Conservation (phyloP, 1,139 yeast genomes). For the Meyerozyma smithsonii region DNA sequence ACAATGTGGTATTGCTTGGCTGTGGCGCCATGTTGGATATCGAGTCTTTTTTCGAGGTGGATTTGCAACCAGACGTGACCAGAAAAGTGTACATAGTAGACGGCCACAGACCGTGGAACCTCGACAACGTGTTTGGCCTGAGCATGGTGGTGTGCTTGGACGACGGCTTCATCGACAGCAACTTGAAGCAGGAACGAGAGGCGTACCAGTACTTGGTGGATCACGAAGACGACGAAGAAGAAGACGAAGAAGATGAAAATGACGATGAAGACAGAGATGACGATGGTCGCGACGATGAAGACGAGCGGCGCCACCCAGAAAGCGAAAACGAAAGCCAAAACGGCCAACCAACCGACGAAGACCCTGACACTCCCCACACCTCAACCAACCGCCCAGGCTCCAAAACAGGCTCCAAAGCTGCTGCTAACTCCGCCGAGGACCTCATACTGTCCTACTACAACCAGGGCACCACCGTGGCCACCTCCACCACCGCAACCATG, state of each 20-base stretch:
- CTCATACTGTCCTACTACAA: conserved; percentile 66
- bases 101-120: conserved; percentile 94
- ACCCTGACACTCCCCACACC: conserved; percentile 20
- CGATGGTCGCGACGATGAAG: too few species aligned
- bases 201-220: conserved; percentile 51
- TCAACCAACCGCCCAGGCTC: conserved; percentile 25
- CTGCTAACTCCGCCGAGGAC: conserved; percentile 49
- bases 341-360: conserved; percentile 19
- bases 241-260: conserved; percentile 24
- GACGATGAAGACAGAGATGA: conserved; percentile 16
- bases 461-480: conserved; percentile 74
- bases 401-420: conserved; percentile 10
- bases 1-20: conserved; percentile 76
- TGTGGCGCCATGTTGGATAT: conserved; percentile 95
- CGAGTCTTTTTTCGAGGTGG: conserved; percentile 70
- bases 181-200: conserved; percentile 44
- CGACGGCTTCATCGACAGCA: conserved; percentile 70
- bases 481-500: conserved; percentile 73
- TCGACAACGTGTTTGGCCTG: conserved; percentile 87
- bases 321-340: too few species aligned
- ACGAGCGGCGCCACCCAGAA: too few species aligned
- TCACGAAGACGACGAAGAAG: conserved; percentile 26
- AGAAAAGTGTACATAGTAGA: conserved; percentile 76
- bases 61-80: conserved; percentile 25
- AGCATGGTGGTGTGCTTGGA: conserved; percentile 79